Evolutionary conservation across 2,329 filamentous ascomycete genomes (phyloP).

Genomic region (Coniochaeta sp.): DNA sequence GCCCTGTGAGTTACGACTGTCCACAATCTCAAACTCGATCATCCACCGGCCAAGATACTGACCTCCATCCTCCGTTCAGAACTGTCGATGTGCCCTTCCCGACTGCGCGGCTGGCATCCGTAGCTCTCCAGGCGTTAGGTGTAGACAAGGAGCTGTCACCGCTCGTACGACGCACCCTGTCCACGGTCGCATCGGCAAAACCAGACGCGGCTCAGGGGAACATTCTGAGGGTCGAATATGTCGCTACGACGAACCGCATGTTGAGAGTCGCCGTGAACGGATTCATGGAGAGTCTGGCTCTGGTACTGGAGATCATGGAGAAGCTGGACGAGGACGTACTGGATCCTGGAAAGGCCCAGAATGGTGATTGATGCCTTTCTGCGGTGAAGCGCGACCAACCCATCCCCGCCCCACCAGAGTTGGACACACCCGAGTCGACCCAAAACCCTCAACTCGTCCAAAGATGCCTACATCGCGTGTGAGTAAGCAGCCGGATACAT

Average conservation of each 20-base stretch:
- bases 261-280: constrained; percentile 92
- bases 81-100: constrained; percentile 76
- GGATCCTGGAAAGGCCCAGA: constrained; percentile 17
- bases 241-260: constrained; percentile 92
- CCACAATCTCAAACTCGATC: constrained; percentile 7
- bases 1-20: constrained; percentile 44
- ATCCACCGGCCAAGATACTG: constrained; percentile 13
- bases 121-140: constrained; percentile 66
- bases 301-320: constrained; percentile 85
- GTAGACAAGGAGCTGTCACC: constrained; percentile 88
- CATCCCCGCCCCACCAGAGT: no score
- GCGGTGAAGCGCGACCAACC: constrained; percentile 1
- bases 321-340: constrained; percentile 83
- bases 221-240: constrained; percentile 69
- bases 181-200: constrained; percentile 34
- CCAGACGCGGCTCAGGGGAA: constrained; percentile 16
- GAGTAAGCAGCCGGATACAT: no score
- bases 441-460: no score
- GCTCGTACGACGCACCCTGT: constrained; percentile 67
- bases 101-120: constrained; percentile 66
- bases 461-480: no score
- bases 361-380: not conserved
- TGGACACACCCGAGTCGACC: no score
- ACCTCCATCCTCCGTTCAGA: constrained; percentile 32
- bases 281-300: constrained; percentile 83